These are phyloP conservation scores for Herpetospermum pedunculosum DNA, from an alignment of 306 rosid genomes.

Conservation along the genomic window DNA sequence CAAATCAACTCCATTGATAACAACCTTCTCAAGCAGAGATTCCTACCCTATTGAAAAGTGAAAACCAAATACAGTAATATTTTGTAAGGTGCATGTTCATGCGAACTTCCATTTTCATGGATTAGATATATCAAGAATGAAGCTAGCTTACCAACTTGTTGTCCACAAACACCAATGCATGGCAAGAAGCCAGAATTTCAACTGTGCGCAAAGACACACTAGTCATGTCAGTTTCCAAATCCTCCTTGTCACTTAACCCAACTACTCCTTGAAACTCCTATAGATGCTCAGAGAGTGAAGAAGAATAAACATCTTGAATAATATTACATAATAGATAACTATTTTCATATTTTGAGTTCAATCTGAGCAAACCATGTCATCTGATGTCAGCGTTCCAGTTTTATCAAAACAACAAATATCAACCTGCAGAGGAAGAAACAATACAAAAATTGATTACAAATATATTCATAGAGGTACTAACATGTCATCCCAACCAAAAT, in stretches of 20 bases:
- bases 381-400: slow-evolving; percentile 98
- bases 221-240: slow-evolving; percentile 60
- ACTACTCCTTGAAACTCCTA: slow-evolving; percentile 96
- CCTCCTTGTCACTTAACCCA: slow-evolving; percentile 42
- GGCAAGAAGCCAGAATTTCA: slow-evolving; percentile 96
- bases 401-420: slow-evolving; percentile 99
- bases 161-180: slow-evolving; percentile 95
- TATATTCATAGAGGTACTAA: not conserved
- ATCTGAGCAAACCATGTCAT: slow-evolving; percentile 74
- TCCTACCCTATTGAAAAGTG: not conserved
- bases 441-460: not conserved
- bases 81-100: not conserved
- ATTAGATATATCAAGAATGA: not conserved
- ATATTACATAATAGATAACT: slow-evolving; percentile 6
- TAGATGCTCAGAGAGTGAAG: slow-evolving; percentile 7
- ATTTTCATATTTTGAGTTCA: not conserved
- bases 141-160: slow-evolving; percentile 70
- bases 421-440: slow-evolving; percentile 46
- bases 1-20: not conserved
- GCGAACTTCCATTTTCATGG: not conserved
- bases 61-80: not conserved
- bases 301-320: slow-evolving; percentile 1
- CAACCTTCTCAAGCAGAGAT: not conserved
- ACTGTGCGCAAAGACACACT: slow-evolving; percentile 57
- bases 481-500: not conserved